Evolutionary conservation across 192 early-diverging fungal species (phyloP).

Genomic region (Entomortierella parvispora): DNA sequence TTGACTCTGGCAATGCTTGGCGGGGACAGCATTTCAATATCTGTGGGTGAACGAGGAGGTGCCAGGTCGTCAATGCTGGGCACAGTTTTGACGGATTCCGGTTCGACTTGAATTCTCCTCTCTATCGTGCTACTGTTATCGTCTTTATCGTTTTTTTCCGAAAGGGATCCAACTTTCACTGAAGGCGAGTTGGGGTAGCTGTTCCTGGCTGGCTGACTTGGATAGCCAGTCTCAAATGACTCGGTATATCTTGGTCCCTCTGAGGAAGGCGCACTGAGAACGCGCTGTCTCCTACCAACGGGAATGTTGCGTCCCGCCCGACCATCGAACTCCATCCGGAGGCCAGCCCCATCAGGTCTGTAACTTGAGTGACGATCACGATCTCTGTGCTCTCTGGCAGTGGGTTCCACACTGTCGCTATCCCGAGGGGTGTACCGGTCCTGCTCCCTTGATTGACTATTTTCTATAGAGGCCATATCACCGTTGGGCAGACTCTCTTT

Average conservation of each 20-base stretch:
- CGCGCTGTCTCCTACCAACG: slow-evolving; percentile 10
- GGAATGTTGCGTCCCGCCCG: background rate
- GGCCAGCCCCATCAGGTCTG: slow-evolving; percentile 11
- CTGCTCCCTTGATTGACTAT: background rate
- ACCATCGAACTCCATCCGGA: slow-evolving; percentile 14
- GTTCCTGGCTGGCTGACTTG: background rate
- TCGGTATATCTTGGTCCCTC: slow-evolving; percentile 9
- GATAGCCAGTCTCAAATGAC: background rate
- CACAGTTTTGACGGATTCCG: too few relatives aligned
- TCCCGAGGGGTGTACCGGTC: background rate
- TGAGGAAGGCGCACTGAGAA: slow-evolving; percentile 17
- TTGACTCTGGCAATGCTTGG: too few relatives aligned
- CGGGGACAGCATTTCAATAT: too few relatives aligned
- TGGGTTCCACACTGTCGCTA: background rate
- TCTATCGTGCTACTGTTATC: too few relatives aligned
- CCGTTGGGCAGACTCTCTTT: background rate
- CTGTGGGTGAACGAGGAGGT: too few relatives aligned
- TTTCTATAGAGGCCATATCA: background rate
- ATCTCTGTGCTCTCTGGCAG: slow-evolving; percentile 1
- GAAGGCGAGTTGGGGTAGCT: slow-evolving; percentile 10
- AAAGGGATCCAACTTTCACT: background rate
- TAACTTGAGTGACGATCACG: slow-evolving; percentile 11
- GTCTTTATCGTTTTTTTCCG: background rate
- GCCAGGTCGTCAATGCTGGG: too few relatives aligned
- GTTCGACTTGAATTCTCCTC: too few relatives aligned